Evolutionary conservation across 2,329 filamentous ascomycete genomes (phyloP), one percentile per base, ranked within the genome.

Genomic region (Trichocomaceae sp.): DNA sequence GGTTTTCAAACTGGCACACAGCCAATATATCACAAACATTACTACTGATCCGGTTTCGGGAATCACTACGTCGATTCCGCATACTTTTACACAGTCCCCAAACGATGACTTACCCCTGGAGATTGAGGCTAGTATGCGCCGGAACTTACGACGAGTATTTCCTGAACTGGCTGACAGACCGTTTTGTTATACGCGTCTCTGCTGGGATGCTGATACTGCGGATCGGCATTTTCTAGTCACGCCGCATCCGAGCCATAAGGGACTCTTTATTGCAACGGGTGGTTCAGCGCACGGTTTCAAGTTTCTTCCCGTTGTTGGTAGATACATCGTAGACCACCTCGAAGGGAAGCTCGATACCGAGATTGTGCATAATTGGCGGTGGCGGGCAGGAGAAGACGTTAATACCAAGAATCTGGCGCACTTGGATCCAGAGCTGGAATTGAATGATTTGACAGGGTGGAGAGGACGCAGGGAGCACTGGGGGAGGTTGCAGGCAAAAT

Each of bases 221-320:
- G 81, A 78, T 8, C 81, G 85, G 65, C 82, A 85, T 63, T 83
- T 83, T 61, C 72, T 86, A 52, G 79, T 86, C 61, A 76, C 77
- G 7, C 66, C 59, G 29, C 76, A 79, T 63, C 77, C 80, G 2
- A 74, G 81, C 57, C 66, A 74, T 5, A 68, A 74, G 9, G 81
- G 80, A 56, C 66, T 86, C 13, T 84, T 79, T 65, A 65, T 87
- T 22, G 83, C 83, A 0, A 80, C 79, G 0, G 83, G 80, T 12
- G 83, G 83, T 1, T 84, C 81, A 12, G 83, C 85, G 59, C 83
- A 86, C 63, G 78, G 79, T 29, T 85, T 79, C 77, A 85, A 86
- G 65, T 84, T 87, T 62, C 70, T 86, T 23, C 83, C 83, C 0
- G 79, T 79, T 22, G 79, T 84, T 59, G 83, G 83, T 3, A 77